Percentiles rank a stretch among this genome's conserved stretches.
Conservation (phyloP, 805 yeast genomes). For the Sugiyamaella marilandica region DNA sequence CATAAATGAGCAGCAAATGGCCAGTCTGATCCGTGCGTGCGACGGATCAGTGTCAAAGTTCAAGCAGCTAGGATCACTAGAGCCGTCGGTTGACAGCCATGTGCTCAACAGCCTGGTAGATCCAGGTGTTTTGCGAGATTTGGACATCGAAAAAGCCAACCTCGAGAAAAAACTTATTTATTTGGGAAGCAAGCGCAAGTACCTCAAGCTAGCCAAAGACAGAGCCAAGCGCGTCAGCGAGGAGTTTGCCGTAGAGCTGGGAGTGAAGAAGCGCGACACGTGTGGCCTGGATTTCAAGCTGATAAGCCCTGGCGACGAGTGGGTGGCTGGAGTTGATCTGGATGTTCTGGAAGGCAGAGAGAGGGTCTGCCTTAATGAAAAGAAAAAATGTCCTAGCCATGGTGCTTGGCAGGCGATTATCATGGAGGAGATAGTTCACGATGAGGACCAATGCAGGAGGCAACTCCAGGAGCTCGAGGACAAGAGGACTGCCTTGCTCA, state of each 20-base stretch:
- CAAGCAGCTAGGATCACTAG: conserved; percentile 11
- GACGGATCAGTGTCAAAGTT: conserved; percentile 9
- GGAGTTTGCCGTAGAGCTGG: conserved; percentile 20
- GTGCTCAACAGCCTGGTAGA: neutral
- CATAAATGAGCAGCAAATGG: conserved; percentile 12
- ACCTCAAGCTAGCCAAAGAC: conserved; percentile 21
- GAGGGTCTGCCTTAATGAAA: conserved; percentile 17
- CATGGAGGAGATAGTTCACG: conserved; percentile 8
- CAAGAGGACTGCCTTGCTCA: neutral
- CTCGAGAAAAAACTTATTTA: conserved; percentile 7
- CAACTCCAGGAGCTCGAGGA: conserved; percentile 5
- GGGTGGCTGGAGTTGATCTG: neutral
- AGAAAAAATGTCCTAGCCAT: conserved; percentile 24
- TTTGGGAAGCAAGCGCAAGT: conserved; percentile 11
- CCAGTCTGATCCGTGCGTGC: conserved; percentile 10
- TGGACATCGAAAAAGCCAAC: neutral
- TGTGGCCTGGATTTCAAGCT: conserved; percentile 23
- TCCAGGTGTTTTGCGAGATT: neutral
- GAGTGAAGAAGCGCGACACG: conserved; percentile 22
- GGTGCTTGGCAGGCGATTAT: conserved; percentile 19
- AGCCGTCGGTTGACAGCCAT: conserved; percentile 2
- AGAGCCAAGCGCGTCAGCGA: conserved; percentile 21
- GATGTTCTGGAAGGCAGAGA: conserved; percentile 10
- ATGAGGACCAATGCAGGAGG: neutral
- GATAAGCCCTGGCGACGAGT: conserved; percentile 10